Percentiles rank a stretch among this genome's conserved stretches.
phyloP scores from a whole-genome alignment of 306 rosid genomes.

The Styphnolobium japonicum region DNA sequence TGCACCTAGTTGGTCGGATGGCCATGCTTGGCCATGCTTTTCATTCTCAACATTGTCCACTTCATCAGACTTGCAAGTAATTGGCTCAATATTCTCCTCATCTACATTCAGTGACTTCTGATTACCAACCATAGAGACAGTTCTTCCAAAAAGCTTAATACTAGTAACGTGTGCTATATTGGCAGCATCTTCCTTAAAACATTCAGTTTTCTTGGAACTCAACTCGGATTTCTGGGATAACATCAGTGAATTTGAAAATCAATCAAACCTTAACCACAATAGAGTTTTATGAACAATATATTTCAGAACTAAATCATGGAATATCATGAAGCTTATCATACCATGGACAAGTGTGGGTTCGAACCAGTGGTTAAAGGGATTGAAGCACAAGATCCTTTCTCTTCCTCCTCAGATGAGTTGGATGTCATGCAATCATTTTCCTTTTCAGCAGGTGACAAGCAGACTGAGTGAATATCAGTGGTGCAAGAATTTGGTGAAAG shows the following conservation, averaged over 20 bases:
- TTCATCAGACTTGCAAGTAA: slow-evolving; percentile 26
- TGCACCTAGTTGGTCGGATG: slow-evolving; percentile 34
- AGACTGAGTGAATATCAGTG: slow-evolving; percentile 52
- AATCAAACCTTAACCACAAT: not conserved
- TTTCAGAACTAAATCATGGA: slow-evolving; percentile 6
- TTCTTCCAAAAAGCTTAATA: slow-evolving; percentile 87
- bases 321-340: slow-evolving; percentile 32
- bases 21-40: slow-evolving; percentile 35
- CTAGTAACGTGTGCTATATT: slow-evolving; percentile 22
- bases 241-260: slow-evolving; percentile 17
- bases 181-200: slow-evolving; percentile 26
- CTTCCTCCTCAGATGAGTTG: slow-evolving; percentile 48
- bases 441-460: slow-evolving; percentile 46
- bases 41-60: slow-evolving; percentile 29
- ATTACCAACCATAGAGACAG: slow-evolving; percentile 45
- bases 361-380: slow-evolving; percentile 27
- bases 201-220: slow-evolving; percentile 36
- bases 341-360: slow-evolving; percentile 41
- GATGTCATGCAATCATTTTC: slow-evolving; percentile 52
- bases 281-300: not conserved
- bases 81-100: slow-evolving; percentile 25
- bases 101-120: slow-evolving; percentile 29
- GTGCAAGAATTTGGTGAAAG: slow-evolving; percentile 65
- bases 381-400: slow-evolving; percentile 35
- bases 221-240: slow-evolving; percentile 55